Evolutionary conservation across 345 rosid species (phyloP), one percentile per base, ranked within the genome.

Genomic region (Lagerstroemia speciosa): DNA sequence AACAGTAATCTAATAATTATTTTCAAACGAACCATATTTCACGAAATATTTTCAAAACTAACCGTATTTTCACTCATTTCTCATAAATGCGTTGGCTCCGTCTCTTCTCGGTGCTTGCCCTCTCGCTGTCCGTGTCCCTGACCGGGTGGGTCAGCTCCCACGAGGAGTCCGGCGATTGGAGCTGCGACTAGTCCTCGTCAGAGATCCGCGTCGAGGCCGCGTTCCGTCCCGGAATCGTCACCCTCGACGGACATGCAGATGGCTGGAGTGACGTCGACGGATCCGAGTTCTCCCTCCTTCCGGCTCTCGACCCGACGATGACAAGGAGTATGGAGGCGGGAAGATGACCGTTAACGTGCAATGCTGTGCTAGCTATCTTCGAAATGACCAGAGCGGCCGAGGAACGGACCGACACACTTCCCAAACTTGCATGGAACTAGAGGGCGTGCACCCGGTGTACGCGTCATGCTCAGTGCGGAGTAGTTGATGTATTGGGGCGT

Each of bases 131-230:
- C 15, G 17, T 32, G 55, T 26, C 24, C 26, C 52, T 65, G 64
- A 77, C 76, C 62, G 73, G 67, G 1, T 53, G 64, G 43, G 87
- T 78, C 65, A 69, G 30, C 66, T 78, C 98, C 64, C 99, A 92
- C 82, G 78, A 89, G 77, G 99, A 88, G 74, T 84, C 99, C 34
- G 97, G 99, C 45, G 78, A 78, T 62, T 95, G 97, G 98, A 83
- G 82, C 69, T 95, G 99, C 84, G 92, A 86, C 31, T 52, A 45
- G 67, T 76, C 88, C 31, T 79, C 79, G 62, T 70, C 85, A 16
- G 90, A 77, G 80, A 85, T 84, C 83, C 86, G 66, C 62, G 76
- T 91, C 58, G 75, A 64, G 66, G 90, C 99, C 45, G 86, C 76
- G 71, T 95, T 83, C 81, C 73, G 63, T 38, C 98, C 98, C 2